phyloP scores from a whole-genome alignment of 805 yeast genomes.

The Candida michaelii region DNA sequence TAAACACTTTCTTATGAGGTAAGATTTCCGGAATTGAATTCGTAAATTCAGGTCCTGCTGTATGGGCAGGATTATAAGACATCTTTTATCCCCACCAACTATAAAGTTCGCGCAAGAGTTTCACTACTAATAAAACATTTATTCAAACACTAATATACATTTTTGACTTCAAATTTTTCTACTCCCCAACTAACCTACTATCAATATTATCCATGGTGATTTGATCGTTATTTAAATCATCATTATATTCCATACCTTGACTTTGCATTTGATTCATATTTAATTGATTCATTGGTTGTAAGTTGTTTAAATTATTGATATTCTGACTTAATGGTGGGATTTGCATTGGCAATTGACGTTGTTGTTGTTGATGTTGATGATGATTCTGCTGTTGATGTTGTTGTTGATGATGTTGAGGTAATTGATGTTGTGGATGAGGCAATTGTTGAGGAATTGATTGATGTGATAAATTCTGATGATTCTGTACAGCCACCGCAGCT shows the following conservation, averaged over 20 bases:
- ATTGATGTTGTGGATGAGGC: constrained; percentile 16
- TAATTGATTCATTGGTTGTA: constrained; percentile 5
- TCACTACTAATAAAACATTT: constrained; percentile 9
- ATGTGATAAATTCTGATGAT: constrained; percentile 28
- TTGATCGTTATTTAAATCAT: constrained; percentile 22
- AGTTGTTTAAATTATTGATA: not conserved
- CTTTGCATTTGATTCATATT: constrained; percentile 1
- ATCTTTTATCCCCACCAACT: not conserved
- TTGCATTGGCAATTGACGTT: constrained; percentile 6
- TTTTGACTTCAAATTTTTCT: constrained; percentile 8
- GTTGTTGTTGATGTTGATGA: constrained; percentile 2
- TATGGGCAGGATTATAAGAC: constrained; percentile 8
- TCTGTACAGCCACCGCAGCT: constrained; percentile 26
- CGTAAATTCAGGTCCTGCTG: constrained; percentile 29
- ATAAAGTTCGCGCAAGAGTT: not conserved
- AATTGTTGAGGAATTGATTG: constrained; percentile 26
- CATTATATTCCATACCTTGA: constrained; percentile 4
- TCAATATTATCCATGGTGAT: constrained; percentile 46
- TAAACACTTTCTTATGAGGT: constrained; percentile 69
- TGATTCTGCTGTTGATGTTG: constrained; percentile 12
- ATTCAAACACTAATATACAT: constrained; percentile 11
- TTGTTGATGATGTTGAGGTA: constrained; percentile 27
- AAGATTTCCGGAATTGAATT: constrained; percentile 51
- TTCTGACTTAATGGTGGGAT: not conserved
- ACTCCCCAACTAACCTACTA: constrained; percentile 45